Base-by-base conservation (phyloP, 2,329 filamentous ascomycete species). In the Ophiostoma triangulosporum region DNA sequence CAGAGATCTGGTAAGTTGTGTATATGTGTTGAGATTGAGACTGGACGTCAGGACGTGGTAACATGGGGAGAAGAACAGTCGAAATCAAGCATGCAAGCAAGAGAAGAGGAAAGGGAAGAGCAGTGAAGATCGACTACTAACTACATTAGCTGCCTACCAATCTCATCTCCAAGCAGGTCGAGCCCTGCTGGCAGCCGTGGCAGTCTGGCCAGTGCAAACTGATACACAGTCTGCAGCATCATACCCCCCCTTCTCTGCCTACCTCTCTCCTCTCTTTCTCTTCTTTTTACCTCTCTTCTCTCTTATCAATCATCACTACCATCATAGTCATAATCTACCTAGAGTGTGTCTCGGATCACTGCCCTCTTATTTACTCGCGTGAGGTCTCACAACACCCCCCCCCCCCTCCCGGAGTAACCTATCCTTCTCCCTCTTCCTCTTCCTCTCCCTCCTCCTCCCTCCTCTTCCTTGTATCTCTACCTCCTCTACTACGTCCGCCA, bases 401-500 rank as follows among this genome's bases (percentile, higher is more conserved):
- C 14, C 53, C 40, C 49, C 49, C 48, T 29, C 43, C 36, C 14
- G 2, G 40, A 22, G 17, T 27, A 29, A 29, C 49, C 31, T 31
- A 33, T 9, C 43, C 38, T 31, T 20, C 7, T 51, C 20, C 26
- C 9, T 38, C 17, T 33, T 31, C 29, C 15, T 17, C 45, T 14
- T 26, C 12, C 52, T 36, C 33, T 12, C 14, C n/a, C 7, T 27
- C 15, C n/a, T 12, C 8, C 7, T 38, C 7, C 6, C 22, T 9
- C 11, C 20, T 45, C 11, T 4, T 6, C 14, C 35, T 35, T 15
- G 14, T 46, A n/a, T 31, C 24, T 9, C 8, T 45, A 26, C 24
- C 22, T 7, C 7, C 8, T 17, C 15, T 17, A 4, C 22, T n/a
- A 24, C 50, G n/a, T 24, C 24, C 51, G 63, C 61, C 61, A 83